These are phyloP conservation scores for Magnusiomyces tetraspermus DNA, from an alignment of 1,139 yeast genomes.

Conservation along the genomic window DNA sequence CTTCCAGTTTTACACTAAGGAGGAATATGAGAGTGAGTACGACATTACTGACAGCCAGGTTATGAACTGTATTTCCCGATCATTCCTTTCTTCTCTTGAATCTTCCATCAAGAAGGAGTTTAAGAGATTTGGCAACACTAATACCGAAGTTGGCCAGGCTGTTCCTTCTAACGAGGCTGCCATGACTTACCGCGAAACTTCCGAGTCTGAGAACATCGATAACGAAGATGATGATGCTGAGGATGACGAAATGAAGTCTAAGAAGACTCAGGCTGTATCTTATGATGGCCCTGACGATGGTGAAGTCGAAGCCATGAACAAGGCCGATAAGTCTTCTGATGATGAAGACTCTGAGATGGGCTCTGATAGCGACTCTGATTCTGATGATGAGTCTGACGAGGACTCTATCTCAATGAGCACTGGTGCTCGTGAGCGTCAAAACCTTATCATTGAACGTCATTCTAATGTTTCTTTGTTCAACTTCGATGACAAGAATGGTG, in stretches of 20 bases:
- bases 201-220: neutral
- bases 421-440: constrained; percentile 71
- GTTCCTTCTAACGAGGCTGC: constrained; percentile 19
- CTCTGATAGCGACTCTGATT: constrained; percentile 26
- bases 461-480: constrained; percentile 67
- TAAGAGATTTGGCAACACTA: constrained; percentile 63
- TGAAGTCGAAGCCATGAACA: constrained; percentile 76
- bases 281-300: constrained; percentile 95
- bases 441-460: constrained; percentile 65
- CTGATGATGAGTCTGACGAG: constrained; percentile 25
- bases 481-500: constrained; percentile 81
- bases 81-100: constrained; percentile 66
- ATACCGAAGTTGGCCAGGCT: constrained; percentile 66
- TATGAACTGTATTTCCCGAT: constrained; percentile 54
- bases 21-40: constrained; percentile 79
- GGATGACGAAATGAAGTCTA: constrained; percentile 51
- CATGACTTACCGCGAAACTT: constrained; percentile 19
- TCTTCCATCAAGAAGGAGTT: constrained; percentile 67
- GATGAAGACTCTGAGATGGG: constrained; percentile 37
- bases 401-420: constrained; percentile 1
- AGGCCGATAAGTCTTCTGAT: constrained; percentile 41
- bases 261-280: constrained; percentile 77
- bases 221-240: constrained; percentile 47
- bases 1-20: constrained; percentile 63
- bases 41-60: constrained; percentile 76